phyloP scores from a whole-genome alignment of 768 basidiomycete genomes.

The Mycena metata region DNA sequence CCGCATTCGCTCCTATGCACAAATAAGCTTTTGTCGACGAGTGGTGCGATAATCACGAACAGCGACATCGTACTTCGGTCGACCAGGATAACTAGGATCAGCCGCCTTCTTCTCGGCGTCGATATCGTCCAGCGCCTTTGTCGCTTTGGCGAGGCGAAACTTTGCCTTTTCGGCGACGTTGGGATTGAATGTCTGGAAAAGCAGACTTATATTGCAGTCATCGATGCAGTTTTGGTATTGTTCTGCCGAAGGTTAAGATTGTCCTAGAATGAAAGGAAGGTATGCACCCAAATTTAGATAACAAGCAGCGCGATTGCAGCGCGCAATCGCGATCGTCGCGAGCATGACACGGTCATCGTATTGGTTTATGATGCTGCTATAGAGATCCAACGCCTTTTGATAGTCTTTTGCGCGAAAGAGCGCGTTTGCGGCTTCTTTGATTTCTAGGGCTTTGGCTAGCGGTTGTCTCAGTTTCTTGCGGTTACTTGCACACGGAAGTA shows the following conservation, averaged over 20 bases:
- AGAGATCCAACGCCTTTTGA: conserved; percentile 23
- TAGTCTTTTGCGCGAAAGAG: conserved; percentile 25
- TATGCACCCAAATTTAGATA: conserved; percentile 26
- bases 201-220: conserved; percentile 28
- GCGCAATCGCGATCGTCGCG: conserved; percentile 17
- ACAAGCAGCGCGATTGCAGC: conserved; percentile 35
- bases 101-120: conserved; percentile 11
- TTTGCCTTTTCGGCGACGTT: conserved; percentile 20
- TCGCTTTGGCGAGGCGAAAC: conserved; percentile 11
- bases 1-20: conserved; percentile 16
- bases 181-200: conserved; percentile 2
- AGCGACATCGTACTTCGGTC: conserved; percentile 29
- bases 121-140: conserved; percentile 27
- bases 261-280: not conserved
- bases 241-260: conserved; percentile 2
- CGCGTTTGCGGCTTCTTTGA: conserved; percentile 32
- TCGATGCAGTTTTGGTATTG: conserved; percentile 33
- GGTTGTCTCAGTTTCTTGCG: not conserved
- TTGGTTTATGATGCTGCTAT: conserved; percentile 27
- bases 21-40: not conserved
- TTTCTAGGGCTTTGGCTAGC: conserved; percentile 26
- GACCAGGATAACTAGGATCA: conserved; percentile 23
- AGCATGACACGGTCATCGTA: conserved; percentile 33
- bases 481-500: no score
- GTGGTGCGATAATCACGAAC: conserved; percentile 1